Evolutionary conservation across 352 stramenopile species (phyloP).

Genomic region (Phytophthora pistaciae): DNA sequence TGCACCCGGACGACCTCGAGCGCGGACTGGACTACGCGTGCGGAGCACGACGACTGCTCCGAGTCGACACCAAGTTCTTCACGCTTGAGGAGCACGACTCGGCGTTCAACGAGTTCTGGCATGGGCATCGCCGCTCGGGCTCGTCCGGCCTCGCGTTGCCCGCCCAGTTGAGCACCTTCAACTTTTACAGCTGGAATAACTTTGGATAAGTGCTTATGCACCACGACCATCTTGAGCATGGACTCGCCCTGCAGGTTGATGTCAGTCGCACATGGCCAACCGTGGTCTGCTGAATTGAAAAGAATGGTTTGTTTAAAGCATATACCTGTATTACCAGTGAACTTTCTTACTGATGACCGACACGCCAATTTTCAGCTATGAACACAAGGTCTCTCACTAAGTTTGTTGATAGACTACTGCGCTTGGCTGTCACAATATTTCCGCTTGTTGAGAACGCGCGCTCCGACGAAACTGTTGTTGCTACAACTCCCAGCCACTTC

Average conservation of each 20-base stretch:
- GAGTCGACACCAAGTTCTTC: conserved; percentile 38
- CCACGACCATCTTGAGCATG: no score
- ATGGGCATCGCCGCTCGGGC: conserved; percentile 51
- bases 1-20: conserved; percentile 56
- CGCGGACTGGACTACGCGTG: conserved; percentile 62
- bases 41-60: conserved; percentile 55
- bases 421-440: conserved; percentile 1
- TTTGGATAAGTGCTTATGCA: no score
- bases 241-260: no score
- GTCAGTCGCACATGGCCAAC: no score
- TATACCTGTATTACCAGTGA: background rate
- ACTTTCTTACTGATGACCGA: background rate
- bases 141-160: no score
- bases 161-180: no score
- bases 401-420: background rate
- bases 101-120: conserved; percentile 45
- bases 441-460: background rate
- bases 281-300: no score
- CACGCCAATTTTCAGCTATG: background rate
- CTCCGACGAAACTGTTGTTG: background rate
- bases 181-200: no score
- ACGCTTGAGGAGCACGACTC: conserved; percentile 70
- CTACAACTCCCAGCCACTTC: background rate
- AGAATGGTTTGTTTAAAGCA: no score
- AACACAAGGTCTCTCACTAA: conserved; percentile 1